Evolutionary conservation across 208 protist species (phyloP).

Genomic region (Acanthamoeba rhysodes): DNA sequence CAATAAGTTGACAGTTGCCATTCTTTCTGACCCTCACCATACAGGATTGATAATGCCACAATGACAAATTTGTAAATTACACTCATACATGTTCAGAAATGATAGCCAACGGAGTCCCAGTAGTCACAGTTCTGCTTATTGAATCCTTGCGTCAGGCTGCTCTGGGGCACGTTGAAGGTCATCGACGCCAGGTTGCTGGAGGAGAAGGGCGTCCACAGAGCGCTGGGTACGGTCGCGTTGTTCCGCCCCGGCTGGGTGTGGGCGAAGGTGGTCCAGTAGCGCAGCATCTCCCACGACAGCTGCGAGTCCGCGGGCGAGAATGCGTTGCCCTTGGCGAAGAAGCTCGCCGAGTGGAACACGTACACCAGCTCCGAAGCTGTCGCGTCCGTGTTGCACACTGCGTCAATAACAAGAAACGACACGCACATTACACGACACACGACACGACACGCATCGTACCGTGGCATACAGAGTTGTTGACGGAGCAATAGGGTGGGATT

Average conservation of each 20-base stretch:
- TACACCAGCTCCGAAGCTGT: conserved; percentile 6
- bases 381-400: not conserved
- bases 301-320: not conserved
- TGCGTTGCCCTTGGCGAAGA: not conserved
- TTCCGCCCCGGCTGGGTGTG: conserved; percentile 1
- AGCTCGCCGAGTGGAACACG: conserved; percentile 19
- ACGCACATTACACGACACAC: too few relatives aligned
- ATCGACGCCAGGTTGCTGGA: conserved; percentile 2
- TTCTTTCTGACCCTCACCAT: too few relatives aligned
- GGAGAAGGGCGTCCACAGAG: not conserved
- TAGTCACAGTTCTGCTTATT: conserved; percentile 20
- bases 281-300: conserved; percentile 29
- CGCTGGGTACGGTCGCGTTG: not conserved
- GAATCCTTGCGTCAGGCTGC: not conserved
- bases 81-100: not conserved
- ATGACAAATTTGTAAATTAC: too few relatives aligned
- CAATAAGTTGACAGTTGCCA: too few relatives aligned
- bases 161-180: conserved; percentile 9
- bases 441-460: not conserved
- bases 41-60: too few relatives aligned
- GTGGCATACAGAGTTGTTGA: conserved; percentile 14
- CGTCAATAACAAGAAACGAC: not conserved
- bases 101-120: conserved; percentile 26
- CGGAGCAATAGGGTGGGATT: conserved; percentile 12
- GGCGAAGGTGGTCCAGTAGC: conserved; percentile 33